Percentiles rank a stretch among this genome's conserved stretches.
Evolutionary conservation across 768 basidiomycete genomes (phyloP).

Genomic region (Naganishia randhawae): DNA sequence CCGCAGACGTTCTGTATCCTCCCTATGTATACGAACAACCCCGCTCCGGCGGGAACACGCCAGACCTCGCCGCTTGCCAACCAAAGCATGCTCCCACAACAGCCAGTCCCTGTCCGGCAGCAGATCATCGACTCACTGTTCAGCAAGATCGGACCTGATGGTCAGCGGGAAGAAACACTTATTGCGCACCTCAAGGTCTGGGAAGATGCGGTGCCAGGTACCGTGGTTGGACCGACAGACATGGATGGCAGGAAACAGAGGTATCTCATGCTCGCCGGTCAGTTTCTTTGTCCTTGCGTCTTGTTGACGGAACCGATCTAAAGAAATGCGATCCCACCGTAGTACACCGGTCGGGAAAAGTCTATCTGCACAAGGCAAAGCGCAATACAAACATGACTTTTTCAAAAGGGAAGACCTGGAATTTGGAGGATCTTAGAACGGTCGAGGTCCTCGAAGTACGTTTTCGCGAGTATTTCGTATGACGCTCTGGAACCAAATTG

Average conservation of each 20-base stretch:
- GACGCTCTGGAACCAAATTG: not conserved
- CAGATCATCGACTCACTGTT: constrained; percentile 79
- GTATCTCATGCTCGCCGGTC: constrained; percentile 85
- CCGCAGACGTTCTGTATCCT: no score
- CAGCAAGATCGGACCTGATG: constrained; percentile 64
- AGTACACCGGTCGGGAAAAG: constrained; percentile 47
- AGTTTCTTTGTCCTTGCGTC: constrained; percentile 56
- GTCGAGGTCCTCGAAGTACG: constrained; percentile 71
- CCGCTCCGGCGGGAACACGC: not conserved
- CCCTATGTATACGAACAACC: no score
- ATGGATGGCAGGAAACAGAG: constrained; percentile 65
- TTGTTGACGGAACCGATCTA: constrained; percentile 37
- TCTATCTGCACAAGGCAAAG: constrained; percentile 86
- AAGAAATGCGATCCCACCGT: not conserved
- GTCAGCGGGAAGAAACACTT: constrained; percentile 70
- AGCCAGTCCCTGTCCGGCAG: constrained; percentile 32
- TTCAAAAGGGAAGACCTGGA: constrained; percentile 97
- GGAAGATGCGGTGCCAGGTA: constrained; percentile 68
- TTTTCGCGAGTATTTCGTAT: constrained; percentile 6
- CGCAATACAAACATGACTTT: constrained; percentile 89
- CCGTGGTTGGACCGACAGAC: constrained; percentile 55
- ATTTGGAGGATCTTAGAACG: constrained; percentile 70
- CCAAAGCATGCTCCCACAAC: constrained; percentile 1
- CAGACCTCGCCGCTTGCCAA: not conserved
- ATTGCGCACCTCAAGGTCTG: constrained; percentile 87